Percentiles rank a stretch among this genome's conserved stretches.
Conservation (phyloP, 305 asterid genomes). For the Fraxinus ornus region DNA sequence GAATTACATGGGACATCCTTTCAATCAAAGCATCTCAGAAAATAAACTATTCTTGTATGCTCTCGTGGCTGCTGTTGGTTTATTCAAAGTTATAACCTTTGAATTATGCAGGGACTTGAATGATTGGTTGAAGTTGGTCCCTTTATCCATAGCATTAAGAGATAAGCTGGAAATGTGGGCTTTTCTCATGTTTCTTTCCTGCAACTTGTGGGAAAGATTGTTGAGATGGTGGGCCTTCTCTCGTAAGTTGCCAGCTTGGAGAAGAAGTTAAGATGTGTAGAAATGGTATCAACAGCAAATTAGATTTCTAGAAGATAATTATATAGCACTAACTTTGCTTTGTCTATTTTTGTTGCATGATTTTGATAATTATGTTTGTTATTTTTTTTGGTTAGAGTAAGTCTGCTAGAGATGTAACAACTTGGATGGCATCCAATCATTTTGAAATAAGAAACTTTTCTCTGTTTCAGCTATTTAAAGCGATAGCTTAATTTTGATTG, state of each 20-base stretch:
- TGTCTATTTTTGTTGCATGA: no score
- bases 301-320: no score
- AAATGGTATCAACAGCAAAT: conserved; percentile 42
- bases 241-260: conserved; percentile 90
- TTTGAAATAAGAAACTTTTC: no score
- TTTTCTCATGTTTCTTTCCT: conserved; percentile 47
- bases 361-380: no score
- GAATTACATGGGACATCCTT: conserved; percentile 97
- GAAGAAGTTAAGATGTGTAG: conserved; percentile 21
- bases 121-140: conserved; percentile 78
- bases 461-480: no score
- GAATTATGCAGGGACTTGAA: conserved; percentile 79
- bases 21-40: conserved; percentile 85
- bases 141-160: conserved; percentile 68
- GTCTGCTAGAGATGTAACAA: no score
- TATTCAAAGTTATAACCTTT: conserved; percentile 73
- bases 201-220: conserved; percentile 75
- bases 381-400: no score
- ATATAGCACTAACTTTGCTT: no score
- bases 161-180: conserved; percentile 83
- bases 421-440: no score
- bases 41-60: conserved; percentile 70
- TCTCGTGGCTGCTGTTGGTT: conserved; percentile 64
- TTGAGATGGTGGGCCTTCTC: conserved; percentile 84
- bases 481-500: no score